phyloP scores from a whole-genome alignment of 768 basidiomycete genomes.

The Macrolepiota fuliginosa region DNA sequence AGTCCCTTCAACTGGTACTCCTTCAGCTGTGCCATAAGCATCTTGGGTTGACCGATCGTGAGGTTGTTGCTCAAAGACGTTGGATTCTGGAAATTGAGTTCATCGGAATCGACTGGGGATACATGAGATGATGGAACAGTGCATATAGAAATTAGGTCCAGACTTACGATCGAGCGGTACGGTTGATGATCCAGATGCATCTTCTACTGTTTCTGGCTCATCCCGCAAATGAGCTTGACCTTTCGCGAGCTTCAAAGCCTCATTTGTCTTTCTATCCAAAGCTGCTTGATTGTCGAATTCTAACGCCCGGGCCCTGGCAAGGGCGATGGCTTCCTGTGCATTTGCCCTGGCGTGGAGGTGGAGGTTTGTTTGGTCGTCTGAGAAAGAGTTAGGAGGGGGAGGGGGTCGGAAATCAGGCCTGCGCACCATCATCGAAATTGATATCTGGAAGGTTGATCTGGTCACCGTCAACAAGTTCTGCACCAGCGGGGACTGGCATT shows the following conservation, averaged over 20 bases:
- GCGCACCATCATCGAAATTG: constrained; percentile 85
- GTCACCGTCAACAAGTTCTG: constrained; percentile 55
- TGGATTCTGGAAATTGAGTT: constrained; percentile 99
- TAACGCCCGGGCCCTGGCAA: constrained; percentile 75
- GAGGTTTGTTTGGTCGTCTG: constrained; percentile 87
- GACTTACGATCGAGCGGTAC: constrained; percentile 68
- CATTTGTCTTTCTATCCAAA: constrained; percentile 75
- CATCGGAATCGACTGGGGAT: constrained; percentile 82
- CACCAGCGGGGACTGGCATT: constrained; percentile 50
- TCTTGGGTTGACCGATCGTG: constrained; percentile 88
- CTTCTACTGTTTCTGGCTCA: constrained; percentile 37
- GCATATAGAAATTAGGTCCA: background rate
- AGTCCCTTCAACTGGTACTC: constrained; percentile 98
- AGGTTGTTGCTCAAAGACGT: constrained; percentile 82
- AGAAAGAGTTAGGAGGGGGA: constrained; percentile 5
- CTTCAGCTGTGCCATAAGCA: constrained; percentile 95
- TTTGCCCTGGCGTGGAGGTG: constrained; percentile 83
- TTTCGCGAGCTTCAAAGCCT: constrained; percentile 69
- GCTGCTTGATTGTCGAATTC: constrained; percentile 87
- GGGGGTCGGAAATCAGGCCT: constrained; percentile 20
- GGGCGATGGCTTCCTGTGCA: constrained; percentile 83
- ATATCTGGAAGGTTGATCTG: constrained; percentile 61
- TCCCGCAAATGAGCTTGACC: constrained; percentile 43
- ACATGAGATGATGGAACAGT: constrained; percentile 8
- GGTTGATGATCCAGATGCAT: constrained; percentile 33